Evolutionary conservation across 768 basidiomycete genomes (phyloP), one percentile per base, ranked within the genome.

Genomic region (Leccinum imitatum): DNA sequence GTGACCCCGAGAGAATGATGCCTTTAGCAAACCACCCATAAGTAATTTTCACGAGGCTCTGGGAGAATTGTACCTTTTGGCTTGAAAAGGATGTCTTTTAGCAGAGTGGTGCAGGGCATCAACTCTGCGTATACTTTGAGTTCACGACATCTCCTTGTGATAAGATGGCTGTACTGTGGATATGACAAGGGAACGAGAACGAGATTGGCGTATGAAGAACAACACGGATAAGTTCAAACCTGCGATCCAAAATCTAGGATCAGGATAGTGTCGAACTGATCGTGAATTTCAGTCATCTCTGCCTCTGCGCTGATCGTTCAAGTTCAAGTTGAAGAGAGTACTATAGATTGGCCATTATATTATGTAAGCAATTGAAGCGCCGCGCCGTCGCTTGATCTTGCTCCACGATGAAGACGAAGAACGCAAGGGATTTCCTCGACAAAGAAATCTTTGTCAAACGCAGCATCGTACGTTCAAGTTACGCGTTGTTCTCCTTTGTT

Each of bases 231-330:
- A 13, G 23, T 54, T 78, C 67, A 64, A 67, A 96, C 95, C 84
- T 94, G 95, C 10, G 95, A 97, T 56, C 96, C 96, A 75, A 98
- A 98, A 75, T 98, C 96, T 35, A 98, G 80, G 68, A 98, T 97
- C 47, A 98, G 86, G 64, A 98, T 87, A 23, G 95, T 95, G 70
- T 98, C 95, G 72, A 96, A 98, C 65, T 94, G 87, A 74, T 93
- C 89, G 76, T 96, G 93, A 67, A 97, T 97, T 73, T 93, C 92
- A 13, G 88, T 80, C 90, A 92, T 91, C 53, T 46, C 23, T 27
- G 53, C 17, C 53, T 46, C 27, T 27, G 50, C 17, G 21, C 25
- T n/a, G 3, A 23, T 35, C 25, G 58, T 9, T 6, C 33, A 35
- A 14, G 58, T 9, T 6, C 33, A 35, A 14, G 33, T 35, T 35